These are phyloP conservation scores for Auxenochlorella protothecoides DNA, from an alignment of 139 green algal species.

Conservation along the genomic window DNA sequence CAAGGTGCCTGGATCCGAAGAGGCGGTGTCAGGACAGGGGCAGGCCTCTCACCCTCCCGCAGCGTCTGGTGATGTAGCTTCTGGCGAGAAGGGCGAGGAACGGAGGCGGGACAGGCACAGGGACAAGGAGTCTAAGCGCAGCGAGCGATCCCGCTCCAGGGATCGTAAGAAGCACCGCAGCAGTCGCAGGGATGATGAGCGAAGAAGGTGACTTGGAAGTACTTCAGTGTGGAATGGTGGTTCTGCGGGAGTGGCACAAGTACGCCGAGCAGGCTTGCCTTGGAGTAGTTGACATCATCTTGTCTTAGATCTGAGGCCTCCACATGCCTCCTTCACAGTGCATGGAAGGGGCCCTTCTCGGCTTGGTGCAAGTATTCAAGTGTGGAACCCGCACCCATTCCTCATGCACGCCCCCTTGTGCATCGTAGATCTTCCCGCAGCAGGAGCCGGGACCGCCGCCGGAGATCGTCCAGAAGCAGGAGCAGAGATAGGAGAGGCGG, in stretches of 20 bases:
- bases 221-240: too few species aligned
- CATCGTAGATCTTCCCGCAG: conserved; percentile 1
- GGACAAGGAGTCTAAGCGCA: conserved; percentile 7
- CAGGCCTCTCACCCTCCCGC: too few species aligned
- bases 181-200: conserved; percentile 2
- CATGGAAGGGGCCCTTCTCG: background rate
- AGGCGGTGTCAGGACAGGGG: background rate
- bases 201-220: background rate
- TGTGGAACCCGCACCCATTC: background rate
- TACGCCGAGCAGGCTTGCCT: background rate
- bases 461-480: background rate
- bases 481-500: too few species aligned
- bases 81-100: background rate
- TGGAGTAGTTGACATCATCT: background rate
- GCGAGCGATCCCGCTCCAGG: too few species aligned
- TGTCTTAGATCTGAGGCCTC: too few species aligned
- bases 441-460: background rate
- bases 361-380: background rate
- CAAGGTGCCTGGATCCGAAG: conserved; percentile 3
- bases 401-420: background rate
- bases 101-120: background rate
- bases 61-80: background rate
- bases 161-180: background rate
- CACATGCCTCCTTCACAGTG: too few species aligned
- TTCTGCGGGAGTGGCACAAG: conserved; percentile 3